Evolutionary conservation across 2,329 filamentous ascomycete species (phyloP).

Genomic region (Corinectria fuckeliana): DNA sequence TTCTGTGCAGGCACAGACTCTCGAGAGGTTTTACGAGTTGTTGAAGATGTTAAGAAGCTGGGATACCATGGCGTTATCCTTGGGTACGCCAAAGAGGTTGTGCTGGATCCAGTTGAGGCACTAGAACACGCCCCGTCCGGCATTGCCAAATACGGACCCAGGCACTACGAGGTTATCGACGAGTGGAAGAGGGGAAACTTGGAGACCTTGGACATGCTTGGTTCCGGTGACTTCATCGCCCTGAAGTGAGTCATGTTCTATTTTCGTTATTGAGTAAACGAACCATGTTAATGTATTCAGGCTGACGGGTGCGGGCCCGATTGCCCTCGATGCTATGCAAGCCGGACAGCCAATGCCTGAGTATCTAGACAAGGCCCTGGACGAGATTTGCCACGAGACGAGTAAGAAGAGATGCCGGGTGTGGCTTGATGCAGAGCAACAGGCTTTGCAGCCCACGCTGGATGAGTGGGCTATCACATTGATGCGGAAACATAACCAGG

Average conservation of each 20-base stretch:
- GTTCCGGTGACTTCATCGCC: slow-evolving; percentile 61
- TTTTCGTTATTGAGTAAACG: rapidly evolving
- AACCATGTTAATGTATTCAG: slow-evolving; percentile 27
- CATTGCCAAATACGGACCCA: slow-evolving; percentile 11
- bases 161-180: slow-evolving; percentile 39
- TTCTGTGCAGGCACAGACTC: slow-evolving; percentile 62
- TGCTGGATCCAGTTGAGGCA: slow-evolving; percentile 39
- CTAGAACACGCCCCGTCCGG: slow-evolving; percentile 1
- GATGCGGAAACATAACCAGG: slow-evolving; percentile 48
- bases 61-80: slow-evolving; percentile 61
- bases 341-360: slow-evolving; percentile 42
- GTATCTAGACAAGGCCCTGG: slow-evolving; percentile 48
- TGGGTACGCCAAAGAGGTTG: slow-evolving; percentile 59
- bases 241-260: slow-evolving; percentile 54
- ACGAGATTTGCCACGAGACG: slow-evolving; percentile 47
- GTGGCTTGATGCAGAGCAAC: slow-evolving; percentile 55
- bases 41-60: slow-evolving; percentile 52
- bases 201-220: slow-evolving; percentile 58
- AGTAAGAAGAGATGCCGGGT: slow-evolving; percentile 47
- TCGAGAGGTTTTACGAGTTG: slow-evolving; percentile 52
- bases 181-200: slow-evolving; percentile 60
- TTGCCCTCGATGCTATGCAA: slow-evolving; percentile 47
- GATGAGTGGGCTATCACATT: slow-evolving; percentile 41
- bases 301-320: slow-evolving; percentile 50
- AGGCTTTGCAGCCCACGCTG: slow-evolving; percentile 49